These are phyloP conservation scores for Coelastrella sp. DNA, from an alignment of 139 green algal genomes.

Conservation along the genomic window DNA sequence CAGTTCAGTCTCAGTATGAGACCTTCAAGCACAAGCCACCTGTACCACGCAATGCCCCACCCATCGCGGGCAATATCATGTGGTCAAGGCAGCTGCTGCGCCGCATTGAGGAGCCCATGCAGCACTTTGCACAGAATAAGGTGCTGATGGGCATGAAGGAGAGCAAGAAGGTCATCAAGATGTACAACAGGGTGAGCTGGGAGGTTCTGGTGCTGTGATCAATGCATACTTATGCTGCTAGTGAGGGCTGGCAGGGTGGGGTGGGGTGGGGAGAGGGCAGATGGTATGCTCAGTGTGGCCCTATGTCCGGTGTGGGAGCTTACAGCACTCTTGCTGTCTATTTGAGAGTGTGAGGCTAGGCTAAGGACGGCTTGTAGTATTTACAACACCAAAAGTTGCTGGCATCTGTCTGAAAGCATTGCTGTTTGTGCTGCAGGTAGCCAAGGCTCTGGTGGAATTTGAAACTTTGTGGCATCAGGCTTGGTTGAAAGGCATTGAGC, in stretches of 20 bases:
- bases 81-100: constrained; percentile 93
- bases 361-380: neutral
- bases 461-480: constrained; percentile 89
- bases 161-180: constrained; percentile 88
- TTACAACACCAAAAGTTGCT: neutral
- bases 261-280: too few species aligned
- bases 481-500: constrained; percentile 67
- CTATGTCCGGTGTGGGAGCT: too few species aligned
- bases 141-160: constrained; percentile 91
- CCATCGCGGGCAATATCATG: constrained; percentile 90
- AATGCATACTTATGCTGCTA: too few species aligned
- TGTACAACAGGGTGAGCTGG: constrained; percentile 89
- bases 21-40: constrained; percentile 89
- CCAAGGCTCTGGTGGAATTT: constrained; percentile 93
- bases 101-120: constrained; percentile 95
- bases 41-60: constrained; percentile 87
- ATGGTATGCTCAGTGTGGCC: too few species aligned
- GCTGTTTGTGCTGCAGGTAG: constrained; percentile 56
- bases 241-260: too few species aligned
- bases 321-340: too few species aligned
- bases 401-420: neutral
- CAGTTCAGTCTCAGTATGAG: constrained; percentile 93
- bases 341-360: too few species aligned
- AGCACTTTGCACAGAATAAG: constrained; percentile 85
- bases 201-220: neutral